Conservation (phyloP, 2,329 filamentous ascomycete genomes). For the Falciphora oryzae region DNA sequence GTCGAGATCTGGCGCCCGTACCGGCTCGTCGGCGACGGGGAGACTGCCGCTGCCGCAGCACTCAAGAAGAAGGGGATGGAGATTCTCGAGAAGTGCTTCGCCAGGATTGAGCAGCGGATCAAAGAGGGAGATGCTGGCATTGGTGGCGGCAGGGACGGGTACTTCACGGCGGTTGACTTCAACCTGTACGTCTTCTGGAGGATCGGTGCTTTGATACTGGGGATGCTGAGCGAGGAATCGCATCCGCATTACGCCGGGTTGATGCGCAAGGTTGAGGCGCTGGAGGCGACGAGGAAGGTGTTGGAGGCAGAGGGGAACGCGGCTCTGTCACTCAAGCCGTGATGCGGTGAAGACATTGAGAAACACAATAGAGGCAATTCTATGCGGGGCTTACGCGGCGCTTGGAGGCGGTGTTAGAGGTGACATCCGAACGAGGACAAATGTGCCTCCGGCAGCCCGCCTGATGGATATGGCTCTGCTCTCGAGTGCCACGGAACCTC, state of each 20-base stretch:
- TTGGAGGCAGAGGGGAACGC: neutral
- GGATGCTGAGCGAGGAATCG: neutral
- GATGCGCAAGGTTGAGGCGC: conserved; percentile 3
- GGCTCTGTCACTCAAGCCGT: no score
- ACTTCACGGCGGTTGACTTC: conserved; percentile 8
- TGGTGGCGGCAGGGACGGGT: neutral
- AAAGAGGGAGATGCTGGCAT: conserved; percentile 9
- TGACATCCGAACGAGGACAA: no score
- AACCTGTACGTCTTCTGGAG: conserved; percentile 5
- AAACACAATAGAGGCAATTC: no score
- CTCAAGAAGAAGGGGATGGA: conserved; percentile 13
- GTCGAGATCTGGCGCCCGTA: conserved; percentile 20
- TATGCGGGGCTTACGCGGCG: no score
- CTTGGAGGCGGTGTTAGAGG: no score
- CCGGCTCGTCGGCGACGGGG: conserved; percentile 21
- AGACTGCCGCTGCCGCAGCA: conserved; percentile 14
- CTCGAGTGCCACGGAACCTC: no score
- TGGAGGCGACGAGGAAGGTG: neutral
- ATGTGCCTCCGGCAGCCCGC: no score
- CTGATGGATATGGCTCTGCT: no score
- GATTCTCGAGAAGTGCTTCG: conserved; percentile 22
- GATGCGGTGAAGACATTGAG: no score
- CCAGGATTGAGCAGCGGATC: conserved; percentile 9
- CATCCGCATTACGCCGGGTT: neutral
- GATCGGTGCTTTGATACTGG: no score